Conservation (phyloP, 495 filamentous ascomycete genomes). For the Bathelium albidoporum region DNA sequence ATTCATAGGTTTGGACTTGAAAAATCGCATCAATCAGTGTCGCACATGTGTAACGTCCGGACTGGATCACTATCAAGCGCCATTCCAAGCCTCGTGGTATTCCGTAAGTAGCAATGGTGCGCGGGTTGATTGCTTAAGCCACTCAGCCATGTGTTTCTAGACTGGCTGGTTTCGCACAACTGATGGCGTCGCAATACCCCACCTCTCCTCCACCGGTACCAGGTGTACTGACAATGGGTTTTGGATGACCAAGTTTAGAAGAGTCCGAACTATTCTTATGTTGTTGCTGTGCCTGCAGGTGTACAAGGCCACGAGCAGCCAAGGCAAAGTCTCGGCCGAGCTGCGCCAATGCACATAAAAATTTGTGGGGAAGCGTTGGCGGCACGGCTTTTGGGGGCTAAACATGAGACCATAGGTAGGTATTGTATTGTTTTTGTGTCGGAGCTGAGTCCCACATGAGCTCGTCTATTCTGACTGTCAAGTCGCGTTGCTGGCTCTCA, state of each 20-base stretch:
- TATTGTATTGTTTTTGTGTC: background rate
- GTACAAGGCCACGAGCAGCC: too few relatives aligned
- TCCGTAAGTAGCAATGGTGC: background rate
- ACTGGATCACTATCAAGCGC: background rate
- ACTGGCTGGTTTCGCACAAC: background rate
- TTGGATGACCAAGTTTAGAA: background rate
- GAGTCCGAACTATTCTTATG: background rate
- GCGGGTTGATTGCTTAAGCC: background rate
- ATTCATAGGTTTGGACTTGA: background rate
- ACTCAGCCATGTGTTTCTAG: background rate
- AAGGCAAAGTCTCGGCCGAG: background rate
- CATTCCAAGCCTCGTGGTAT: background rate
- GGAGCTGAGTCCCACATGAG: background rate
- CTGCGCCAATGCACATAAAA: background rate
- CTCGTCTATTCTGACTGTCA: background rate
- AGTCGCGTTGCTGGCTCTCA: background rate
- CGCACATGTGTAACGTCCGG: background rate
- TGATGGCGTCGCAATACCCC: background rate
- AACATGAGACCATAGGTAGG: too few relatives aligned
- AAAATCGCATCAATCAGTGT: background rate
- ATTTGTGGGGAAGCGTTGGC: background rate
- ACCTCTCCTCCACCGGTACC: background rate
- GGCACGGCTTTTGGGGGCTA: background rate
- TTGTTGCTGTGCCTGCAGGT: background rate
- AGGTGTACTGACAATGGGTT: background rate